phyloP scores from a whole-genome alignment of 768 basidiomycete species.

The Mycena vitilis region DNA sequence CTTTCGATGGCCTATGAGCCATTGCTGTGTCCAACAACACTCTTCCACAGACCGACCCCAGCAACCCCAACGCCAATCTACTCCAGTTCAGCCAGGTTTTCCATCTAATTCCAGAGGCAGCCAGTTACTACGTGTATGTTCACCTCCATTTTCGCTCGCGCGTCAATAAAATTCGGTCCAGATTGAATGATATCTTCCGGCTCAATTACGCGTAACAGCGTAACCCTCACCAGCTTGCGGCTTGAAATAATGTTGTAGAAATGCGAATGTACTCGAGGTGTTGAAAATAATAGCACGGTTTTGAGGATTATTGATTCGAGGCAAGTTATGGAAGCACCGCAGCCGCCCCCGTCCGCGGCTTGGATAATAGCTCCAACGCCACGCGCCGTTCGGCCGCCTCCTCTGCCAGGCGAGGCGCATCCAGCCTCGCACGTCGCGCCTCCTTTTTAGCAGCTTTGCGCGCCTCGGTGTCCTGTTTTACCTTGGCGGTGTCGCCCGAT shows the following conservation, averaged over 20 bases:
- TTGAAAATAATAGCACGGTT: background rate
- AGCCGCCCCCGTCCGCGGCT: constrained; percentile 32
- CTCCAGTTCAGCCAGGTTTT: constrained; percentile 94
- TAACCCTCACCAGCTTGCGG: too few relatives aligned
- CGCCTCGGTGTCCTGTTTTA: constrained; percentile 20
- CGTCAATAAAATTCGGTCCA: constrained; percentile 43
- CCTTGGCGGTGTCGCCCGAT: background rate
- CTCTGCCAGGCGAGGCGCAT: constrained; percentile 31
- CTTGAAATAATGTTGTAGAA: too few relatives aligned
- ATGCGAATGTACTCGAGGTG: too few relatives aligned
- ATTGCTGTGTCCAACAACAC: background rate
- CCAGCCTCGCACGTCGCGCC: constrained; percentile 25
- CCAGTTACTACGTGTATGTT: constrained; percentile 87
- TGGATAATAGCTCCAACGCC: constrained; percentile 27
- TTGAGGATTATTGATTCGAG: background rate
- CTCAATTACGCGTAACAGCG: constrained; percentile 80
- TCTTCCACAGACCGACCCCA: constrained; percentile 78
- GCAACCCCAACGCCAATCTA: constrained; percentile 75
- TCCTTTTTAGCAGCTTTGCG: constrained; percentile 31
- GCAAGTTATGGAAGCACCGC: constrained; percentile 29
- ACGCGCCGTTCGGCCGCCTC: constrained; percentile 34
- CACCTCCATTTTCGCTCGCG: constrained; percentile 1
- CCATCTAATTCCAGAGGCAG: constrained; percentile 84
- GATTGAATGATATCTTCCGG: constrained; percentile 93
- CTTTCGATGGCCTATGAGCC: background rate